Evolutionary conservation across 495 filamentous ascomycete genomes (phyloP), one percentile per base, ranked within the genome.

Genomic region (Immersiella caudata): DNA sequence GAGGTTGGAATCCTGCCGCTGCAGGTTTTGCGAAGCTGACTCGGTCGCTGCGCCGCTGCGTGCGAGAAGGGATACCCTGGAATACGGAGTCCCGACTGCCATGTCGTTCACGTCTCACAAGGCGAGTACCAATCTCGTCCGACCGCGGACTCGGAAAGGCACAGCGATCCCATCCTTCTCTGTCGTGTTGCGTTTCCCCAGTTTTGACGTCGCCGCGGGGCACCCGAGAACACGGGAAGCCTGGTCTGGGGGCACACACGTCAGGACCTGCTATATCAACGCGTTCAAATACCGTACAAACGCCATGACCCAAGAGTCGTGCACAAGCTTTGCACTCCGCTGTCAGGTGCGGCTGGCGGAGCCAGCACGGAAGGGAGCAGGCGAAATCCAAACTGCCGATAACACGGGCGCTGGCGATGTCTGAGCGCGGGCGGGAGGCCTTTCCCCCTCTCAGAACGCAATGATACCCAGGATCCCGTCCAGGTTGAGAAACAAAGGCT

Each of bases 351-450:
- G 29, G 3, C 29, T 33, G 29, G 29, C 29, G 29, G 29, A 22
- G 9, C n/a, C 3, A 26, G 24, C 52, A 14, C 52, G 52, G 52
- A 22, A 55, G 20, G 52, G 24, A 12, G 2, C 16, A 26, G 24
- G 52, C 52, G 52, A 22, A 22, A 2, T 55, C 9, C 52, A 6
- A 55, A 55, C 21, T 55, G 52, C 52, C 52, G 52, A n/a, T 2
- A 26, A 55, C 52, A 16, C 52, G 14, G 52, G 24, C 9, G 14
- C 25, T 11, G 2, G 52, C 20, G 12, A 55, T 22, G 52, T 55
- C 52, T 55, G 52, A 55, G 52, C 52, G 52, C 22, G 20, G n/a
- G n/a, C 52, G 52, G 52, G 52, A 55, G 52, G 52, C 25, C 52
- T 55, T 55, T 55, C 25, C 52, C 52, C n/a, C 52, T 55, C 52